phyloP scores from a whole-genome alignment of 352 stramenopile genomes.

The Phytopythium chamaehyphon region DNA sequence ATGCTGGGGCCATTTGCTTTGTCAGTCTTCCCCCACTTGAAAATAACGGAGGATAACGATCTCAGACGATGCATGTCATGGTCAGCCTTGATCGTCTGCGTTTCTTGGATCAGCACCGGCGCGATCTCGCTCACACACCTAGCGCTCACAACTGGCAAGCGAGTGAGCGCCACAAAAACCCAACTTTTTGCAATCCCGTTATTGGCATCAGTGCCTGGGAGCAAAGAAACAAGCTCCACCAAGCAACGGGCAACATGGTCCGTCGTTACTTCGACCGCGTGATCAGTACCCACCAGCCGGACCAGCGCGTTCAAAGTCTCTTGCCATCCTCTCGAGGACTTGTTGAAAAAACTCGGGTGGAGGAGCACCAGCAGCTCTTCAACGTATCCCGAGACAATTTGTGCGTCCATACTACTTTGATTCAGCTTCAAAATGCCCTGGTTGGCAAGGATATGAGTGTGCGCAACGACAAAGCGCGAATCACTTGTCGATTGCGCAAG shows the following conservation, averaged over 20 bases:
- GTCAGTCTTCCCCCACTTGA: constrained; percentile 19
- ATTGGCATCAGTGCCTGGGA: constrained; percentile 1
- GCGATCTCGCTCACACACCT: constrained; percentile 13
- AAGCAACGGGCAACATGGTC: constrained; percentile 2
- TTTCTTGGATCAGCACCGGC: constrained; percentile 20
- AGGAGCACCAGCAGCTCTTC: constrained; percentile 25
- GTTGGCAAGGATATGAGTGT: constrained; percentile 20
- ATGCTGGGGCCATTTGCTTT: constrained; percentile 4
- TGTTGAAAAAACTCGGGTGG: constrained; percentile 16
- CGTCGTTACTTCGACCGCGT: not conserved
- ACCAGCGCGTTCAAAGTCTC: not conserved
- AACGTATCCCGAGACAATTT: constrained; percentile 3
- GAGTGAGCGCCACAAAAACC: constrained; percentile 18
- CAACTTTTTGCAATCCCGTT: constrained; percentile 8
- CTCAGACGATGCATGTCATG: constrained; percentile 17
- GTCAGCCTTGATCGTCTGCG: constrained; percentile 1
- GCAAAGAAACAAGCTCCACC: constrained; percentile 2
- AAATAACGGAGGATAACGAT: constrained; percentile 22
- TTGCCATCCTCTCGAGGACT: constrained; percentile 4
- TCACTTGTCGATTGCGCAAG: constrained; percentile 14
- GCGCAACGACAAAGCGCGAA: constrained; percentile 18
- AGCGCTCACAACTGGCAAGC: constrained; percentile 12
- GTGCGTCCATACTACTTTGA: constrained; percentile 1
- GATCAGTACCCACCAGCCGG: not conserved
- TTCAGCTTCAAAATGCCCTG: constrained; percentile 13